phyloP scores from a whole-genome alignment of 2,329 filamentous ascomycete species.

The Hypocreales sp. region DNA sequence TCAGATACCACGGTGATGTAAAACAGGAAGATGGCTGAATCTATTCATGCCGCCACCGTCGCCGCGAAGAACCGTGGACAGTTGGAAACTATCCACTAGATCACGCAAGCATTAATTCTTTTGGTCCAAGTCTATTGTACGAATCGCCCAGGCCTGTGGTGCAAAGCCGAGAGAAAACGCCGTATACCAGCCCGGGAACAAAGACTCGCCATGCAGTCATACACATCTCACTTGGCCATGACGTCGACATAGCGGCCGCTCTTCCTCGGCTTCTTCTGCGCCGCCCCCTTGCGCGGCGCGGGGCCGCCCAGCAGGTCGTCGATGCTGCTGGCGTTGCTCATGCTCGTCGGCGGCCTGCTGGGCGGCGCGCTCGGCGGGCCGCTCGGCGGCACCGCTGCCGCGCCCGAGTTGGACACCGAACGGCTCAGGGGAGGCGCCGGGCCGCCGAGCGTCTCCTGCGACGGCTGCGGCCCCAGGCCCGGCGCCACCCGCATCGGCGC shows the following conservation, averaged over 20 bases:
- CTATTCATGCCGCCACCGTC: neutral
- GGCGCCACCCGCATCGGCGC: constrained; percentile 8
- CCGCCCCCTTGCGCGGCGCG: constrained; percentile 48
- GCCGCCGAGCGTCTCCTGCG: constrained; percentile 19
- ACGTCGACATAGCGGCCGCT: constrained; percentile 87
- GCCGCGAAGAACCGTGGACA: no score
- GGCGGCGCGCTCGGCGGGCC: constrained; percentile 35
- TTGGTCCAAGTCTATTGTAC: no score
- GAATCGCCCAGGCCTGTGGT: no score
- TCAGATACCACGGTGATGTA: no score
- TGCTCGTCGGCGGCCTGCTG: constrained; percentile 58
- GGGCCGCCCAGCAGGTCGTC: constrained; percentile 78
- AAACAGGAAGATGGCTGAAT: no score
- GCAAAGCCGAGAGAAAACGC: no score
- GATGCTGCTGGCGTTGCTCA: constrained; percentile 88
- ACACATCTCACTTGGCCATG: constrained; percentile 50
- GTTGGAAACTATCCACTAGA: no score
- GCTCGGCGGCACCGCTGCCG: constrained; percentile 16
- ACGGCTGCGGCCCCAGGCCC: constrained; percentile 6
- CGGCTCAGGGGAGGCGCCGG: constrained; percentile 27
- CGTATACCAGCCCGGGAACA: no score
- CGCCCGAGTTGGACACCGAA: constrained; percentile 31
- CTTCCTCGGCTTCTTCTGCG: constrained; percentile 59
- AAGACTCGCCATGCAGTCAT: no score
- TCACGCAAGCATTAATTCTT: no score